Percentiles rank a stretch among this genome's conserved stretches.
These are phyloP conservation scores for Bretschneidera sinensis DNA, from an alignment of 345 rosid species.

Conservation along the genomic window DNA sequence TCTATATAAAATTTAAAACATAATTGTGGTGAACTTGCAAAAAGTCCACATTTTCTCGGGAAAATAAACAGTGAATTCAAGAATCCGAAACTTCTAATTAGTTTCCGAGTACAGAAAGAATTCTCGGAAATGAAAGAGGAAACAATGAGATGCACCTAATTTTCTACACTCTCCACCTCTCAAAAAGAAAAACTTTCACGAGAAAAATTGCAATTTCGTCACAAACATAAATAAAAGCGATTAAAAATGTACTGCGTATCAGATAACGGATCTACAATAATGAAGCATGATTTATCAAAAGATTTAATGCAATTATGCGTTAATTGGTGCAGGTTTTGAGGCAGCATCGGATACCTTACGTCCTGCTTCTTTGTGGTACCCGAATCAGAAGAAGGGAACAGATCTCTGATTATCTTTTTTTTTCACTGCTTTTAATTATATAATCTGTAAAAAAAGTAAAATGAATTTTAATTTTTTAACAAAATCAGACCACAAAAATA, in stretches of 20 bases:
- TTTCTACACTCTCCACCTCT: not conserved
- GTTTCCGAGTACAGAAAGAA: not conserved
- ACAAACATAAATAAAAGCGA: not conserved
- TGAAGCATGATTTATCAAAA: not conserved
- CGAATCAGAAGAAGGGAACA: not conserved
- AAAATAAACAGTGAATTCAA: not conserved
- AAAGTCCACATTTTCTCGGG: not conserved
- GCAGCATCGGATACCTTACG: not conserved
- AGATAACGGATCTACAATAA: not conserved
- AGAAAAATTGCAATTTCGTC: too few species aligned
- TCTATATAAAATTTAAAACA: not conserved
- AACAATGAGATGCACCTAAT: not conserved
- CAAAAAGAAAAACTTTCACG: not conserved
- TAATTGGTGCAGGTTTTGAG: not conserved
- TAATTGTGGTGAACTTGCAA: too few species aligned
- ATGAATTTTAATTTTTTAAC: too few species aligned
- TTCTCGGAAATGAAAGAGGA: not conserved
- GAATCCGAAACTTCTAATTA: constrained; percentile 2
- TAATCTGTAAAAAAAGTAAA: not conserved
- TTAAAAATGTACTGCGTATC: not conserved
- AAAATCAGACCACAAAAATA: too few species aligned
- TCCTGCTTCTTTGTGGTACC: not conserved
- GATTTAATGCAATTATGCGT: not conserved
- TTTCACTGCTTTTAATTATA: too few species aligned
- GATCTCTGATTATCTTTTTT: too few species aligned